Conservation (phyloP, 805 yeast genomes). For the Pichia paraexigua region DNA sequence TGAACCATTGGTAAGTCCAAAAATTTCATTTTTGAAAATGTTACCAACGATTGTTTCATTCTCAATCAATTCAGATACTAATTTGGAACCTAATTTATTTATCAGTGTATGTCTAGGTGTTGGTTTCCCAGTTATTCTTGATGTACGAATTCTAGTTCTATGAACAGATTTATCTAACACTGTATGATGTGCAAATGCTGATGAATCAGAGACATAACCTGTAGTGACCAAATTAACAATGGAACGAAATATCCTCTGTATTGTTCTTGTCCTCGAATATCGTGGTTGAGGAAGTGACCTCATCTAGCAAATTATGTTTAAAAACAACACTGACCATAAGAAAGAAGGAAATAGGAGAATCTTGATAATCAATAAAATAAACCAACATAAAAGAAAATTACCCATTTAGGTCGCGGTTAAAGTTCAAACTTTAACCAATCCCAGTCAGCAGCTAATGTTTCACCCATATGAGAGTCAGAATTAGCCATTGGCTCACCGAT, state of each 20-base stretch:
- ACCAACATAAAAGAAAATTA: too few species aligned
- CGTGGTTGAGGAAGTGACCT: conserved; percentile 32
- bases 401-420: neutral
- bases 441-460: conserved; percentile 28
- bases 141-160: conserved; percentile 26
- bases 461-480: conserved; percentile 27
- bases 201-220: conserved; percentile 29
- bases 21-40: conserved; percentile 10
- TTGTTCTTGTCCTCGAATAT: conserved; percentile 27
- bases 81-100: conserved; percentile 16
- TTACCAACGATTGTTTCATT: conserved; percentile 12
- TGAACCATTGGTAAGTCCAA: neutral
- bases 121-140: conserved; percentile 25
- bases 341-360: neutral
- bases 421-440: conserved; percentile 31
- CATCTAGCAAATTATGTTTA: conserved; percentile 17
- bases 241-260: conserved; percentile 27
- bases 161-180: conserved; percentile 16
- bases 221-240: conserved; percentile 25
- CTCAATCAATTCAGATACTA: conserved; percentile 20
- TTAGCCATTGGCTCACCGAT: conserved; percentile 13
- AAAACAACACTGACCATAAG: neutral
- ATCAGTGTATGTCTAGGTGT: conserved; percentile 23
- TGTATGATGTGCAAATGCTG: conserved; percentile 21
- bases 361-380: too few species aligned